Evolutionary conservation across 2,329 filamentous ascomycete species (phyloP).

Genomic region (Aspergillus persii): DNA sequence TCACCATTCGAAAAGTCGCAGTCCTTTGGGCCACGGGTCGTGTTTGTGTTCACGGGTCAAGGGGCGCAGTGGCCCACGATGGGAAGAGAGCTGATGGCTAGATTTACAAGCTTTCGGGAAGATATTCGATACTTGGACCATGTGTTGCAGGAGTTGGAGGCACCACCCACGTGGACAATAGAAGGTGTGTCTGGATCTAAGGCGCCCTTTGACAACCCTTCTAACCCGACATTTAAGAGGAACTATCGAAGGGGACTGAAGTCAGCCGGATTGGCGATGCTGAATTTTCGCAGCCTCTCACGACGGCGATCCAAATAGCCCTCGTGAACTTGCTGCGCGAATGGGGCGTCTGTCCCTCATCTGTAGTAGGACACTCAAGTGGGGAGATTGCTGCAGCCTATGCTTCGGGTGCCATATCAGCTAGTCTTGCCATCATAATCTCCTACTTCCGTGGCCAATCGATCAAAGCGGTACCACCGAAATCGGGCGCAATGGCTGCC

Average conservation of each 20-base stretch:
- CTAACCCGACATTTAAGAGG: slow-evolving; percentile 2
- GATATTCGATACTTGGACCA: slow-evolving; percentile 18
- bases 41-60: slow-evolving; percentile 37
- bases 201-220: neutral
- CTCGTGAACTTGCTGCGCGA: slow-evolving; percentile 27
- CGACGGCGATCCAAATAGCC: slow-evolving; percentile 34
- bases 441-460: slow-evolving; percentile 23
- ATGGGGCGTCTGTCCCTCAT: slow-evolving; percentile 22
- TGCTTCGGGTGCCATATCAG: slow-evolving; percentile 23
- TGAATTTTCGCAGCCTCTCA: slow-evolving; percentile 31
- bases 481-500: slow-evolving; percentile 22
- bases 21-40: slow-evolving; percentile 3
- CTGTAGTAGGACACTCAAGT: slow-evolving; percentile 34
- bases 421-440: slow-evolving; percentile 16
- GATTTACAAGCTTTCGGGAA: slow-evolving; percentile 17
- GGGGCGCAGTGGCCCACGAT: slow-evolving; percentile 37
- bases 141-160: slow-evolving; percentile 8
- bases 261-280: slow-evolving; percentile 20
- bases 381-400: slow-evolving; percentile 41
- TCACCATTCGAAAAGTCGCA: slow-evolving; percentile 3
- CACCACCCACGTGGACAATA: slow-evolving; percentile 6
- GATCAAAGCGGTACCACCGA: slow-evolving; percentile 1
- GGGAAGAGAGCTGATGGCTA: slow-evolving; percentile 27
- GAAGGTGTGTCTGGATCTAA: slow-evolving; percentile 2
- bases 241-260: slow-evolving; percentile 3